These are phyloP conservation scores for Rusavskia elegans DNA, from an alignment of 495 filamentous ascomycete genomes.

Conservation along the genomic window DNA sequence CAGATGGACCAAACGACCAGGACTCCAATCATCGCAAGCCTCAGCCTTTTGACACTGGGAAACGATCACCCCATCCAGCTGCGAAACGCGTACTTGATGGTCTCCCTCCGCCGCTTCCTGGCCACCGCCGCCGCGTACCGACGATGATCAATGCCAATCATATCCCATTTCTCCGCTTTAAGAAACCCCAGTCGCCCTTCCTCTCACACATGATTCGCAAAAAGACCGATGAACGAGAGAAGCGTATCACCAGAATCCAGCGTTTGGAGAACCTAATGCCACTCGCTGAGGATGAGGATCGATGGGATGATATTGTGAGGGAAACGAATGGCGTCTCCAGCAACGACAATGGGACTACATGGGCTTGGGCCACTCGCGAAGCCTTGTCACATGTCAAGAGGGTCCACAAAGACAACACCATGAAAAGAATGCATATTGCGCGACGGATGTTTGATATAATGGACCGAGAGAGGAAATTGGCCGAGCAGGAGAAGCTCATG, in stretches of 20 bases:
- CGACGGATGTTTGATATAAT: constrained; percentile 32
- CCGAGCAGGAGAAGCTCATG: constrained; percentile 3
- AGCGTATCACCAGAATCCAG: constrained; percentile 21
- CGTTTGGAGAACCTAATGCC: constrained; percentile 18
- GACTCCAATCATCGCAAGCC: background rate
- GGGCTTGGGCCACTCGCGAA: constrained; percentile 8
- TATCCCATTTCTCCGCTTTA: constrained; percentile 54
- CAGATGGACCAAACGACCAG: no score
- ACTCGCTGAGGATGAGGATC: constrained; percentile 37
- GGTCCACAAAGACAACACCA: constrained; percentile 19
- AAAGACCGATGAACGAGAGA: constrained; percentile 25
- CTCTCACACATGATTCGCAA: constrained; percentile 40
- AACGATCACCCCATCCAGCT: background rate
- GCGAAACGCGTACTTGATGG: constrained; percentile 12
- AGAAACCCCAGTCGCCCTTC: constrained; percentile 47
- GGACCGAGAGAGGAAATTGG: constrained; percentile 16
- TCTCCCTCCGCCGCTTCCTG: constrained; percentile 24
- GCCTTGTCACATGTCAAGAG: background rate
- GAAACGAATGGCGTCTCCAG: constrained; percentile 1
- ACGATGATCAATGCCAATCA: constrained; percentile 38
- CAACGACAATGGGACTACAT: background rate
- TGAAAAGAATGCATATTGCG: constrained; percentile 39
- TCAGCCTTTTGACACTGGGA: background rate
- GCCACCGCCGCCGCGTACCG: constrained; percentile 41
- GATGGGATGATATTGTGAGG: constrained; percentile 32